Percentiles rank a stretch among this genome's conserved stretches.
Evolutionary conservation across 192 early-diverging fungal species (phyloP).

Genomic region (Coemansia sp.): DNA sequence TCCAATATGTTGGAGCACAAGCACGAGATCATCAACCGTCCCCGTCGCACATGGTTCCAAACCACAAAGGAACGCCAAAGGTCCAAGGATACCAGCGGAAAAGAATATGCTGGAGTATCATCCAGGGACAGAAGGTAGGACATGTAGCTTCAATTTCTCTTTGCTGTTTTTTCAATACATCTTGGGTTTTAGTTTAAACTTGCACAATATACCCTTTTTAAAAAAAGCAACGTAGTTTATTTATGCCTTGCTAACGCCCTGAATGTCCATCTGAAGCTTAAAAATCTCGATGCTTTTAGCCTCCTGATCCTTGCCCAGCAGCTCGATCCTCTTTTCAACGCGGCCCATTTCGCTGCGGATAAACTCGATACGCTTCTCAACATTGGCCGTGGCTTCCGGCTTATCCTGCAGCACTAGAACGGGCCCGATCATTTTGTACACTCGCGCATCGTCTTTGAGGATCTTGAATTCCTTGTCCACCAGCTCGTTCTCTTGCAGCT

Average conservation of each 20-base stretch:
- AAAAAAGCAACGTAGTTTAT: background rate
- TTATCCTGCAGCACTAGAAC: slow-evolving; percentile 93
- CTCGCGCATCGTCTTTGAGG: slow-evolving; percentile 75
- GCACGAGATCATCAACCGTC: slow-evolving; percentile 85
- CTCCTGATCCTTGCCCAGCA: slow-evolving; percentile 82
- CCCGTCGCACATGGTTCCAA: slow-evolving; percentile 96
- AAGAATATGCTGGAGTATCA: slow-evolving; percentile 9
- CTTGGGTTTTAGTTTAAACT: too few species aligned
- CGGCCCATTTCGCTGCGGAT: slow-evolving; percentile 87
- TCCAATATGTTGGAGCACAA: slow-evolving; percentile 81
- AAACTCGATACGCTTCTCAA: slow-evolving; percentile 91
- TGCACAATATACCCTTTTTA: background rate
- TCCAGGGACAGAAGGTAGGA: background rate
- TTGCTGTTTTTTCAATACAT: background rate
- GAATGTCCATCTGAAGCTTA: slow-evolving; percentile 54
- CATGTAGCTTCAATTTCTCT: background rate
- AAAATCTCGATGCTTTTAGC: slow-evolving; percentile 76
- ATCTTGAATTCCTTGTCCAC: slow-evolving; percentile 90
- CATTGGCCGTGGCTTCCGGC: slow-evolving; percentile 80
- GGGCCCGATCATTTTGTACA: slow-evolving; percentile 97
- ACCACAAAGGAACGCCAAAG: slow-evolving; percentile 69
- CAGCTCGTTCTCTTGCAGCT: slow-evolving; percentile 93
- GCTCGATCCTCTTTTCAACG: slow-evolving; percentile 76
- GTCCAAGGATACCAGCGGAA: slow-evolving; percentile 50
- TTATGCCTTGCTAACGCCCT: slow-evolving; percentile 20